Conservation (phyloP, 192 early-diverging fungal genomes). For the Jimgerdemannia flammicorona region DNA sequence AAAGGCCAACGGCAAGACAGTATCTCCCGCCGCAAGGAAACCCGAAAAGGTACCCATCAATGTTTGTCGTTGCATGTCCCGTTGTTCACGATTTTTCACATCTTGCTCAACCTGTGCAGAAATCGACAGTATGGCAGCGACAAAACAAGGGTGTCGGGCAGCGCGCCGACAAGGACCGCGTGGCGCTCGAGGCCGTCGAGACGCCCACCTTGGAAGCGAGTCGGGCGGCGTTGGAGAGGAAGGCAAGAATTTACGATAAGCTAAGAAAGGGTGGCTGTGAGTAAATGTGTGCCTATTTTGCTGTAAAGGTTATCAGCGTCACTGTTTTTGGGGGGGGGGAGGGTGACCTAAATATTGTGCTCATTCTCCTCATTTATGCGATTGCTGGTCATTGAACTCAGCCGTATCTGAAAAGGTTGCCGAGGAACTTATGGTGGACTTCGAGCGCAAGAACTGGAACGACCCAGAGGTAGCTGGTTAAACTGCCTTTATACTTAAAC, state of each 20-base stretch:
- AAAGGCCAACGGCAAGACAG: constrained; percentile 5
- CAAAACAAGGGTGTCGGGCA: constrained; percentile 46
- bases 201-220: constrained; percentile 23
- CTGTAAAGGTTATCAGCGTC: no score
- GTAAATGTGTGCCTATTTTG: constrained; percentile 1
- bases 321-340: no score
- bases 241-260: constrained; percentile 60
- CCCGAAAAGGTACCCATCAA: background rate
- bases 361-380: no score
- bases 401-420: constrained; percentile 3
- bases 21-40: background rate
- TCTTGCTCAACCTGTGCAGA: constrained; percentile 10
- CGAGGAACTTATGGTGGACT: constrained; percentile 54
- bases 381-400: no score
- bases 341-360: no score
- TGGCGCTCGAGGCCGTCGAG: constrained; percentile 15
- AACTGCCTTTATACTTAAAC: no score
- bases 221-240: constrained; percentile 51
- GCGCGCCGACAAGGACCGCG: constrained; percentile 33
- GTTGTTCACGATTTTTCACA: background rate
- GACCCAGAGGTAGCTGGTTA: constrained; percentile 1
- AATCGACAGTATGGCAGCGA: constrained; percentile 42
- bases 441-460: constrained; percentile 39
- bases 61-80: no score
- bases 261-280: constrained; percentile 28